Evolutionary conservation across 495 filamentous ascomycete species (phyloP), one percentile per base, ranked within the genome.

Genomic region (Lophiotrema nucula): DNA sequence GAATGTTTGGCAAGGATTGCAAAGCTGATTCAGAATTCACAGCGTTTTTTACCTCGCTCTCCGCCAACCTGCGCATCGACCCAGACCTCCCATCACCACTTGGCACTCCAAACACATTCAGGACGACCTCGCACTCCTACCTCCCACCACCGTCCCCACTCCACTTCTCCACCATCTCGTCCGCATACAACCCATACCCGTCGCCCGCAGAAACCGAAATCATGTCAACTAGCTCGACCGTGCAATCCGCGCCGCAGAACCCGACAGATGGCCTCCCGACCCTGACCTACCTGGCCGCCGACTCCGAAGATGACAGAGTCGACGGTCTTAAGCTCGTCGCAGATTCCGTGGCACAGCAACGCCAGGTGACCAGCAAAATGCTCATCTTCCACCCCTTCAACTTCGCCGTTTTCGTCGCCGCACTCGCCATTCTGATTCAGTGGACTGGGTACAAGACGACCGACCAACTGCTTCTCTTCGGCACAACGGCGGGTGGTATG

Each of bases 321-420:
- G 85, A 82, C 1, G 89, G 88, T 8, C 77, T 95, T 23, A 79
- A 88, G 71, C 75, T 92, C 15, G 81, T 88, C 51, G 81, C 82
- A 51, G 76, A 83, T 44, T 80, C 78, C 35, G 73, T 89, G 47
- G 82, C 83, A 13, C 83, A 88, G 60, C 83, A 87, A 61, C 79
- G 83, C 22, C 78, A 84, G 64, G 23, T 71, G 4, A 77, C 84
- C n/a, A 72, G 77, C 12, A 66, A 63, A 6, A 64, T 74, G 44
- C 64, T 89, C 6, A 70, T 88, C 35, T 73, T 74, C 55, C 76
- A 83, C 62, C 79, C 81, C 0, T 37, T 76, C 27, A 69, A 69
- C 37, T 67, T 83, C 0, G 64, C 75, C 0, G 39, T 69, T 1
- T 68, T 75, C 24, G 46, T 74, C 23, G 18, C 66, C 2, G 23